A percentile compares a stretch with the other conserved stretches of the same genome.
These are phyloP conservation scores for Vitis cinerea DNA, from an alignment of 164 flowering plant species.

Conservation along the genomic window DNA sequence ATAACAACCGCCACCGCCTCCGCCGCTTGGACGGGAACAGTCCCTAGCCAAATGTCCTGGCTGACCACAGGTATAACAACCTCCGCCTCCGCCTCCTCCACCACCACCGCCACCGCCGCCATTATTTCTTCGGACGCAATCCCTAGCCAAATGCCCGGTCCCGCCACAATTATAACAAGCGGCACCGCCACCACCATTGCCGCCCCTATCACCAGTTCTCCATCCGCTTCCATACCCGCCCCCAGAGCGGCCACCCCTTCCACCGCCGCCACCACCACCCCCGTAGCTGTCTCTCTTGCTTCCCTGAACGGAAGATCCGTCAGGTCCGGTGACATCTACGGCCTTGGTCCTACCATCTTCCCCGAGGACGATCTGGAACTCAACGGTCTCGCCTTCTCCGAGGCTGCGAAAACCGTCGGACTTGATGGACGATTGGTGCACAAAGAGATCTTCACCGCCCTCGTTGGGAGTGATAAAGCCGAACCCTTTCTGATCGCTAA, in stretches of 20 bases:
- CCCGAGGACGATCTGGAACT: conserved; percentile 40
- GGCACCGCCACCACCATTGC: conserved; percentile 12
- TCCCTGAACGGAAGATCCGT: conserved; percentile 32
- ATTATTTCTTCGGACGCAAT: conserved; percentile 1
- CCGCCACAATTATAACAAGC: conserved; percentile 25
- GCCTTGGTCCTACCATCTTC: conserved; percentile 57
- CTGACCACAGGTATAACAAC: conserved; percentile 28
- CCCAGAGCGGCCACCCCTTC: conserved; percentile 15
- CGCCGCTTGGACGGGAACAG: conserved; percentile 11
- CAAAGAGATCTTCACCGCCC: conserved; percentile 69
- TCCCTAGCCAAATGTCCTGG: conserved; percentile 28
- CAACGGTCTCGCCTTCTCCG: conserved; percentile 52
- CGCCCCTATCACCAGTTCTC: conserved; percentile 16
- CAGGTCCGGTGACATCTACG: conserved; percentile 59
- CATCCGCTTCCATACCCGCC: conserved; percentile 16
- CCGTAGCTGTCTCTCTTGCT: conserved; percentile 12
- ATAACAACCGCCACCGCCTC: conserved; percentile 29
- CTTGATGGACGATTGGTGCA: conserved; percentile 64
- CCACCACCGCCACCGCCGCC: conserved; percentile 13
- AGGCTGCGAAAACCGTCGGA: conserved; percentile 63
- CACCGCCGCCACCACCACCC: conserved; percentile 19
- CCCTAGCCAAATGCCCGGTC: conserved; percentile 26
- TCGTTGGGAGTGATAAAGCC: conserved; percentile 70
- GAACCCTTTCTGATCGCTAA: conserved; percentile 55
- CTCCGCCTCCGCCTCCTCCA: conserved; percentile 8